Evolutionary conservation across 208 protist species (phyloP).

Genomic region (Naegleria fowleri): DNA sequence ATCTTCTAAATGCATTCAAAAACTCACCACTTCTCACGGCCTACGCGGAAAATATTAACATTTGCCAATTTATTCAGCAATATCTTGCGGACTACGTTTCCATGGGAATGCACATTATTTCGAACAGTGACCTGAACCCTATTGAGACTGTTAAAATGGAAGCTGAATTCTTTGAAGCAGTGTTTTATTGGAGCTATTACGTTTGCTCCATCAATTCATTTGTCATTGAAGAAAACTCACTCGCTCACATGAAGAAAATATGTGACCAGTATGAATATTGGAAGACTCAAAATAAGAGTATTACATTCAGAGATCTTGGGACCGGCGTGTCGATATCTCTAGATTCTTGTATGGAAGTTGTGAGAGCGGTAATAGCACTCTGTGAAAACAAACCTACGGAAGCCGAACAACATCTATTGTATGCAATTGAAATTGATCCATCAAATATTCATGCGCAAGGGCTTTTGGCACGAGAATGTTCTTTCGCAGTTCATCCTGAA

Average conservation of each 20-base stretch:
- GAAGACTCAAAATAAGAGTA: neutral
- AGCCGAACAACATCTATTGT: neutral
- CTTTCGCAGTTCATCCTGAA: neutral
- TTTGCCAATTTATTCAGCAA: neutral
- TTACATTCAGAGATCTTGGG: neutral
- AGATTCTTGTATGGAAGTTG: neutral
- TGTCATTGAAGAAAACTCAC: neutral
- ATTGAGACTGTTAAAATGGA: neutral
- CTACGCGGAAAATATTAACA: neutral
- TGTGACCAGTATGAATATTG: neutral
- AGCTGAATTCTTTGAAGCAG: neutral
- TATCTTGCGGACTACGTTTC: neutral
- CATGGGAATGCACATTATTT: neutral
- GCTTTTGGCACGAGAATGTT: neutral
- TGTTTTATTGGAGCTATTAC: neutral
- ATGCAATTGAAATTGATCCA: neutral
- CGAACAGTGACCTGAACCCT: neutral
- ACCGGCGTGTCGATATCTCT: neutral
- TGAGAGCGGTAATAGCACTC: neutral
- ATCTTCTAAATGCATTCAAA: neutral
- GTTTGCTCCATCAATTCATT: neutral
- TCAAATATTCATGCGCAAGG: neutral
- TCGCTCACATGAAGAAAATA: neutral
- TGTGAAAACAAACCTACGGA: neutral
- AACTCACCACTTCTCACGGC: neutral